Evolutionary conservation across 2,329 filamentous ascomycete genomes (phyloP).

Genomic region (Trichoderma citrinoviride): DNA sequence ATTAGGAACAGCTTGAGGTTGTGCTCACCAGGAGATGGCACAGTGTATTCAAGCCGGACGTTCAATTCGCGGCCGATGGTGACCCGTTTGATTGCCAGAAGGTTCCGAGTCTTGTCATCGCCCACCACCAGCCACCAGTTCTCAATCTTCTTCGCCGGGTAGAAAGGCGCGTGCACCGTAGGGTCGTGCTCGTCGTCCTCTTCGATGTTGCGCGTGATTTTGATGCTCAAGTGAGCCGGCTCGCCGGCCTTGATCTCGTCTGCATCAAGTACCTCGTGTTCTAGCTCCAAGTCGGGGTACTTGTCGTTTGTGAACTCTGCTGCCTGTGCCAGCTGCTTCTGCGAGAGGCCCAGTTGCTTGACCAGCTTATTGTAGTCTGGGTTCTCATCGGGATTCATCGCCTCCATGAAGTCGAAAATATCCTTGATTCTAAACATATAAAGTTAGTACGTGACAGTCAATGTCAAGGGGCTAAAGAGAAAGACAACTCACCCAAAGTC

Average conservation of each 20-base stretch:
- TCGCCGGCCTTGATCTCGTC: slow-evolving; percentile 78
- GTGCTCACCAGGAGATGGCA: slow-evolving; percentile 79
- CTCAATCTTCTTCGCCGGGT: slow-evolving; percentile 86
- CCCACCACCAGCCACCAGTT: slow-evolving; percentile 99
- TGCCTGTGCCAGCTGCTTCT: slow-evolving; percentile 81
- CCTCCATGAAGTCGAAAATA: slow-evolving; percentile 97
- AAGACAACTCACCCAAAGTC: slow-evolving; percentile 62
- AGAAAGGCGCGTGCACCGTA: slow-evolving; percentile 92
- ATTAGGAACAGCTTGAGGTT: slow-evolving; percentile 90
- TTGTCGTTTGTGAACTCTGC: slow-evolving; percentile 94
- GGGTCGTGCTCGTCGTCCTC: slow-evolving; percentile 69
- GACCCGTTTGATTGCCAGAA: slow-evolving; percentile 92
- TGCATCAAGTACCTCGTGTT: slow-evolving; percentile 79
- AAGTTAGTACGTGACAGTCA: slow-evolving; percentile 22
- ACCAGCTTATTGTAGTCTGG: slow-evolving; percentile 74
- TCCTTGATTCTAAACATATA: slow-evolving; percentile 68
- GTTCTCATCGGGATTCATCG: slow-evolving; percentile 95
- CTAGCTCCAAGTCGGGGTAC: slow-evolving; percentile 91
- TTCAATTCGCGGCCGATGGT: slow-evolving; percentile 78
- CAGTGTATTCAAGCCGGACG: slow-evolving; percentile 80
- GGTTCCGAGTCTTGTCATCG: slow-evolving; percentile 81
- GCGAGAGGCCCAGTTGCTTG: slow-evolving; percentile 72
- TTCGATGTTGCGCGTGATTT: slow-evolving; percentile 80
- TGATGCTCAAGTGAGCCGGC: slow-evolving; percentile 78
- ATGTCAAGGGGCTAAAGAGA: not conserved